Base-by-base conservation (phyloP, 2,329 filamentous ascomycete genomes). In the Xylariales sp. region DNA sequence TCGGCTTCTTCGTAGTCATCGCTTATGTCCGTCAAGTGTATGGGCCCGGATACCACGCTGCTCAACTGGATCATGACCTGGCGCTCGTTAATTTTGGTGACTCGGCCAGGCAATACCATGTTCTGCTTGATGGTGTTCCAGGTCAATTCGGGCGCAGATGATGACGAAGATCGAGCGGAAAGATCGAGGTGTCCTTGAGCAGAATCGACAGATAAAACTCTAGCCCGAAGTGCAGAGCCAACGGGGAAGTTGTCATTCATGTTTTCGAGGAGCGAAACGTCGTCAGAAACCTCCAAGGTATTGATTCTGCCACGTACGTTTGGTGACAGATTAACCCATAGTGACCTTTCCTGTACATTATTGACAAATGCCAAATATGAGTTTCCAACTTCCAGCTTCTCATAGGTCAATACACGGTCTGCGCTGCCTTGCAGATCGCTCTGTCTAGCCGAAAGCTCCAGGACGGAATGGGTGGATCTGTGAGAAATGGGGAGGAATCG, bases 241-340 rank as follows among this genome's bases (percentile, higher is more conserved):
- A 95, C 62, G 1, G 93, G 91, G 61, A 95, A 97, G 61, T 88
- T 86, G 45, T 78, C 74, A 33, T 81, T 74, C 4, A 96, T 66
- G 51, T 95, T 78, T 21, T 83, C 78, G 24, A 95, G 69, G 38
- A 86, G 73, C 6, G 88, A 85, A 32, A 95, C 67, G 58, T 97
- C 89, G 52, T 95, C 87, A 0, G 88, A 89, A 7, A 93, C 78
- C 54, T 97, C 90, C 59, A 93, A 80, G 44, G 85, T 76, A 38
- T 81, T 80, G 40, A 98, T 78, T 35, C 89, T 81, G 40, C 93
- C 93, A 42, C 90, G 83, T 13, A 98, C 81, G 37, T 84, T 88
- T 6, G 93, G 89, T 2, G 90, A 88, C 16, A 98, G 65, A 54
- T 89, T 96, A 31, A 94, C 84, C 91, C 93, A 97, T 16, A 95